Evolutionary conservation across 208 protist species (phyloP).

Genomic region (Angomonas deanei): DNA sequence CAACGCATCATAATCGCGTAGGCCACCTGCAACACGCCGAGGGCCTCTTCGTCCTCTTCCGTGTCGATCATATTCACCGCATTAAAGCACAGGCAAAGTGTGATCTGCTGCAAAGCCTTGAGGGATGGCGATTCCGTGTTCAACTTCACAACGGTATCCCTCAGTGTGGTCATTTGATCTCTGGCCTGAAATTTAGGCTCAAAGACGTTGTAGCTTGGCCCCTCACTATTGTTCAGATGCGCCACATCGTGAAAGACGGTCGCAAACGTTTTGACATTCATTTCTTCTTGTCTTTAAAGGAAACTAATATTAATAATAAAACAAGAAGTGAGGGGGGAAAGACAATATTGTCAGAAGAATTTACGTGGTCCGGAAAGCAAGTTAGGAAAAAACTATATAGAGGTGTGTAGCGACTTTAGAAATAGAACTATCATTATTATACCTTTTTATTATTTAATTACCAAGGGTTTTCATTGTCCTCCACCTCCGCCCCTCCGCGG

Average conservation of each 20-base stretch:
- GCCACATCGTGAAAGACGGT: constrained; percentile 47
- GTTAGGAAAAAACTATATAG: no score
- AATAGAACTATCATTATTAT: no score
- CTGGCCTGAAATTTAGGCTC: constrained; percentile 71
- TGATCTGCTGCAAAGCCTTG: constrained; percentile 53
- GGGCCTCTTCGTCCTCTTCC: constrained; percentile 64
- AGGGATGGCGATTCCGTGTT: constrained; percentile 28
- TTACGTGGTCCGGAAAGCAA: neutral
- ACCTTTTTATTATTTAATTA: constrained; percentile 1
- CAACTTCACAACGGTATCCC: constrained; percentile 50
- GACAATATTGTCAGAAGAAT: neutral
- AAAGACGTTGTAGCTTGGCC: constrained; percentile 63
- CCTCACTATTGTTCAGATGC: constrained; percentile 48
- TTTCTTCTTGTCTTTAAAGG: constrained; percentile 10
- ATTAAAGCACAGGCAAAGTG: constrained; percentile 59
- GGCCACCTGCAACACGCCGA: constrained; percentile 39
- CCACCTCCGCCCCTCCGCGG: constrained; percentile 18
- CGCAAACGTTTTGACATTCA: constrained; percentile 45
- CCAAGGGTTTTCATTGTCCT: constrained; percentile 13
- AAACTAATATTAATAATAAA: constrained; percentile 3
- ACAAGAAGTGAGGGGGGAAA: constrained; percentile 7
- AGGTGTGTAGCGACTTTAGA: neutral
- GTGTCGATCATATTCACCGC: constrained; percentile 69
- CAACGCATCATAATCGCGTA: constrained; percentile 35
- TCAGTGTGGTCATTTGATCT: constrained; percentile 47